A percentile compares a stretch with the other conserved stretches of the same genome.
Evolutionary conservation across 768 basidiomycete species (phyloP).

Genomic region (Clitopilus hobsonii): DNA sequence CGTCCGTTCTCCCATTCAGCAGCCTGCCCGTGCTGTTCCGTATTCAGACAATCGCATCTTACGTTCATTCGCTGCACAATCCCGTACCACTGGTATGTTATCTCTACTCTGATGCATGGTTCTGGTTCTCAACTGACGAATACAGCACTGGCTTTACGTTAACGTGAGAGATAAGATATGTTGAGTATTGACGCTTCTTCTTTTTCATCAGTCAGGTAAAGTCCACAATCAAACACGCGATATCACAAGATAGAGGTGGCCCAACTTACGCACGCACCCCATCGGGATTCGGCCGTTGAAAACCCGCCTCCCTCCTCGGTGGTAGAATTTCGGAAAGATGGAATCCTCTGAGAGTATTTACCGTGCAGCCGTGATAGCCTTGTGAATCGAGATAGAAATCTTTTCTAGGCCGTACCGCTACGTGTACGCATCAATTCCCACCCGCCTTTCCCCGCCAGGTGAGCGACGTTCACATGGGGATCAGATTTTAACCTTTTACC

Average conservation of each 20-base stretch:
- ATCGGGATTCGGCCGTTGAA: neutral
- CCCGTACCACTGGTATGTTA: too few species aligned
- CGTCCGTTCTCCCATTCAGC: neutral
- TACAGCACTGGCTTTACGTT: too few species aligned
- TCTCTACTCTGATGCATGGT: too few species aligned
- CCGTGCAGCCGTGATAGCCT: neutral
- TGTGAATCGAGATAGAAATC: neutral
- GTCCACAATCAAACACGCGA: neutral
- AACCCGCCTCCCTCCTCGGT: neutral
- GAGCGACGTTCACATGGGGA: neutral
- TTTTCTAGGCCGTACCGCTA: neutral
- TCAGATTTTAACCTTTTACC: conserved; percentile 1
- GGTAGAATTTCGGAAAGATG: neutral
- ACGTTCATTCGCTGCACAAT: too few species aligned
- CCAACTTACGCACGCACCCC: too few species aligned
- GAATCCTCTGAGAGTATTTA: too few species aligned
- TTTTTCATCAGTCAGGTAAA: neutral
- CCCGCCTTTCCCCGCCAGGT: neutral
- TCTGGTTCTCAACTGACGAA: too few species aligned
- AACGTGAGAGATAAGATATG: neutral
- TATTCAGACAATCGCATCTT: too few species aligned
- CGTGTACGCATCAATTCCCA: neutral
- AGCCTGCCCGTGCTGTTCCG: too few species aligned
- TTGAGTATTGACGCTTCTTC: neutral
- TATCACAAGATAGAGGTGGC: neutral